phyloP scores from a whole-genome alignment of 2,329 filamentous ascomycete genomes.

The Penicillium oxalicum region DNA sequence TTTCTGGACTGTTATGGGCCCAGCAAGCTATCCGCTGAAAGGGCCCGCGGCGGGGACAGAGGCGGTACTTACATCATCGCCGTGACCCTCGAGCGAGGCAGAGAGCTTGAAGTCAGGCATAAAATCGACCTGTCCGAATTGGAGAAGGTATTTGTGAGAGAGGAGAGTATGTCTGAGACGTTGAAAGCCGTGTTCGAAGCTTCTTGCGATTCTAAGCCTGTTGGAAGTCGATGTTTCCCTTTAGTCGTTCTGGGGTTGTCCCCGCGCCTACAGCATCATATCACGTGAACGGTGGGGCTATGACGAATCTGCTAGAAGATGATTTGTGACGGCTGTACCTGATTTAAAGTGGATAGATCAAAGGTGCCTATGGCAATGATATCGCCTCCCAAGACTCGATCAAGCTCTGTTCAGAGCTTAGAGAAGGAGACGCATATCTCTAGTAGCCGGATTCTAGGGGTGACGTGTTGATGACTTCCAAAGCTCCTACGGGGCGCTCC shows the following conservation, averaged over 20 bases:
- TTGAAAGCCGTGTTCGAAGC: constrained; percentile 5
- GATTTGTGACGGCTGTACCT: not conserved
- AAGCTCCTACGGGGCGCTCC: too few species aligned
- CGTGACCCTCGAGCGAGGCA: constrained; percentile 79
- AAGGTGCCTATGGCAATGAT: too few species aligned
- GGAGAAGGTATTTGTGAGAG: not conserved
- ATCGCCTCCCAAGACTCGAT: too few species aligned
- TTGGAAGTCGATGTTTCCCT: constrained; percentile 17
- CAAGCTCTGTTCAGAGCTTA: too few species aligned
- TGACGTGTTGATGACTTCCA: too few species aligned
- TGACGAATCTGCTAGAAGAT: constrained; percentile 24
- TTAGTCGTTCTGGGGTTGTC: constrained; percentile 20
- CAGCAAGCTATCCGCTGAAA: constrained; percentile 13
- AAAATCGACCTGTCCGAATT: constrained; percentile 20
- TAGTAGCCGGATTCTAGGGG: too few species aligned
- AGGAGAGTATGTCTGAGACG: not conserved
- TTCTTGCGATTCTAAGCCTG: constrained; percentile 6
- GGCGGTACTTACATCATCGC: constrained; percentile 70
- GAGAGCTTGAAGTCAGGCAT: constrained; percentile 92
- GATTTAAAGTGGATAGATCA: too few species aligned
- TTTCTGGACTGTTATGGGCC: constrained; percentile 35
- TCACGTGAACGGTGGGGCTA: constrained; percentile 30
- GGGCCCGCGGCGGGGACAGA: constrained; percentile 7
- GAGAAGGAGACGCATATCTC: not conserved
- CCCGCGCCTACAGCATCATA: constrained; percentile 22